Evolutionary conservation across 192 early-diverging fungal species (phyloP).

Genomic region (Rhizophlyctis rosea): DNA sequence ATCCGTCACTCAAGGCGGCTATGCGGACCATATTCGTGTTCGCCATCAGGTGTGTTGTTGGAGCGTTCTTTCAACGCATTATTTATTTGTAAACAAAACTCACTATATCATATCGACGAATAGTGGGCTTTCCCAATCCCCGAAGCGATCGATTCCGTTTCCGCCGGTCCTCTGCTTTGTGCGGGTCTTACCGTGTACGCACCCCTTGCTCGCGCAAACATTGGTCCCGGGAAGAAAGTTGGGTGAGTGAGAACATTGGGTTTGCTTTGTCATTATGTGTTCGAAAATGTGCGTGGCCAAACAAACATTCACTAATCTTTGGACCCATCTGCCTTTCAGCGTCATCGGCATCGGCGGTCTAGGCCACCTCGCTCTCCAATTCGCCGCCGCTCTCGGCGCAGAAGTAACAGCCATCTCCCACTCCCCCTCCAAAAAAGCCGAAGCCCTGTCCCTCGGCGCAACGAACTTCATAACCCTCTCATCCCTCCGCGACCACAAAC

Average conservation of each 20-base stretch:
- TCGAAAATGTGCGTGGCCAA: too few species aligned
- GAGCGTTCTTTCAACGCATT: not conserved
- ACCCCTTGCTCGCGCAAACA: too few species aligned
- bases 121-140: conserved; percentile 49
- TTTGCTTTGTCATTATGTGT: too few species aligned
- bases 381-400: conserved; percentile 52
- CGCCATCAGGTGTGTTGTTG: not conserved
- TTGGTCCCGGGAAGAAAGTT: too few species aligned
- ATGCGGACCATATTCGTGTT: conserved; percentile 13
- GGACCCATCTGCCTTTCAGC: too few species aligned
- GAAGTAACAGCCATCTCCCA: conserved; percentile 28
- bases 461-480: conserved; percentile 23
- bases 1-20: conserved; percentile 21
- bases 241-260: too few species aligned
- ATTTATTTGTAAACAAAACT: not conserved
- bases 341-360: conserved; percentile 82
- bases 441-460: conserved; percentile 33
- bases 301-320: too few species aligned
- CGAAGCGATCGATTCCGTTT: conserved; percentile 53
- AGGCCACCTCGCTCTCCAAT: conserved; percentile 38
- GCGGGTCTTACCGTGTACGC: conserved; percentile 74
- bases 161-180: conserved; percentile 76
- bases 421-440: conserved; percentile 24
- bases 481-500: conserved; percentile 39
- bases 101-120: too few species aligned